These are phyloP conservation scores for Casuarina glauca DNA, from an alignment of 306 rosid genomes.

Conservation along the genomic window DNA sequence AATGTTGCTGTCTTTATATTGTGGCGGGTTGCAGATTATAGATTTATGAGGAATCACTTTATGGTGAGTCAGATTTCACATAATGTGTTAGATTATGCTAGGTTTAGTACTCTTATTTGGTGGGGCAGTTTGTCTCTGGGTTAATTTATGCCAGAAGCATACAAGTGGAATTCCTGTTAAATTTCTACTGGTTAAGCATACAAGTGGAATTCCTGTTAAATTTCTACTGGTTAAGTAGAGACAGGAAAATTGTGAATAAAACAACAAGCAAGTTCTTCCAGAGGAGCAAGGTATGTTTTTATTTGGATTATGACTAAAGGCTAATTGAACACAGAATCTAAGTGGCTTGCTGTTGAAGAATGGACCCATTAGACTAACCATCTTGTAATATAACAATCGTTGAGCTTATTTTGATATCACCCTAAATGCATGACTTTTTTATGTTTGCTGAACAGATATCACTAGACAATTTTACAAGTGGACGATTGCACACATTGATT, in stretches of 20 bases:
- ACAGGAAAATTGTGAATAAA: background rate
- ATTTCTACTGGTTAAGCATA: conserved; percentile 7
- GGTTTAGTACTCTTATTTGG: conserved; percentile 24
- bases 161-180: background rate
- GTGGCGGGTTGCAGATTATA: conserved; percentile 54
- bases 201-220: background rate
- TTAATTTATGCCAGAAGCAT: conserved; percentile 11
- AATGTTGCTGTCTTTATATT: conserved; percentile 68
- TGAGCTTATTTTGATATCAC: conserved; percentile 20
- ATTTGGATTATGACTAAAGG: background rate
- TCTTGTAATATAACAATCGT: conserved; percentile 21
- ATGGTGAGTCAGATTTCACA: conserved; percentile 57
- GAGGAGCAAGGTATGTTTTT: background rate
- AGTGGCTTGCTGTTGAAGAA: conserved; percentile 21
- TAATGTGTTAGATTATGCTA: conserved; percentile 23
- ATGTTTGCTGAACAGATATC: conserved; percentile 62
- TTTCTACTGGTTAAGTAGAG: conserved; percentile 2
- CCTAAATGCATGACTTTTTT: conserved; percentile 30
- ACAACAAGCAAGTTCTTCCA: background rate
- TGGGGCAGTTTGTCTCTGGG: conserved; percentile 4
- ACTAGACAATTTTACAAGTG: conserved; percentile 60
- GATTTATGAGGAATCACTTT: conserved; percentile 72
- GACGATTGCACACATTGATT: conserved; percentile 82
- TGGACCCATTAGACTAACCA: conserved; percentile 10
- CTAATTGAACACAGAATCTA: background rate